These are phyloP conservation scores for Urtica urens DNA, from an alignment of 306 rosid genomes.

Conservation along the genomic window DNA sequence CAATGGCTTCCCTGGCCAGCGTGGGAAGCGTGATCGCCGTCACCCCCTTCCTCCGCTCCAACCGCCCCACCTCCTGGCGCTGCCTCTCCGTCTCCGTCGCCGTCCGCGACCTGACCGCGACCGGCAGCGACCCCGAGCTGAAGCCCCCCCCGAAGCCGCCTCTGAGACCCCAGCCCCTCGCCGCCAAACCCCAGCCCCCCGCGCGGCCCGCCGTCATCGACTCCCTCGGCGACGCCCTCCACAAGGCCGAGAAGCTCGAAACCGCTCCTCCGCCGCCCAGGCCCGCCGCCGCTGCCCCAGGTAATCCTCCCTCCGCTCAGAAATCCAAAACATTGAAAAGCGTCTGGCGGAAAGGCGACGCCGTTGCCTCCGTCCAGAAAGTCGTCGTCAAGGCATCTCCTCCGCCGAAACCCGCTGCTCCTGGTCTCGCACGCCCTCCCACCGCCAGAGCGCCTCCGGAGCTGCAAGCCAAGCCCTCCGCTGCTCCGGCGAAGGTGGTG, in stretches of 20 bases:
- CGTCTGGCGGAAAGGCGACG: constrained; percentile 95
- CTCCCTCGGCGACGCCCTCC: constrained; percentile 90
- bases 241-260: constrained; percentile 82
- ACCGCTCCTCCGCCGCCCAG: constrained; percentile 17
- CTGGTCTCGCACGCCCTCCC: constrained; percentile 25
- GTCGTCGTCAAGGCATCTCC: constrained; percentile 46
- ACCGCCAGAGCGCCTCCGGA: constrained; percentile 54
- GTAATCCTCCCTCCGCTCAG: constrained; percentile 22
- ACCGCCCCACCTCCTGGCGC: constrained; percentile 56
- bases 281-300: constrained; percentile 16
- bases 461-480: constrained; percentile 59
- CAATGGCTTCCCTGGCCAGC: constrained; percentile 63
- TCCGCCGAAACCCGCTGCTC: constrained; percentile 32
- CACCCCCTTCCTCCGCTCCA: constrained; percentile 53
- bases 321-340: constrained; percentile 73
- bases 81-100: constrained; percentile 58
- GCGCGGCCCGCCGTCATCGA: constrained; percentile 50
- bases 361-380: constrained; percentile 49
- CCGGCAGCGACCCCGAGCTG: constrained; percentile 55
- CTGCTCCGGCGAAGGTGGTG: constrained; percentile 49
- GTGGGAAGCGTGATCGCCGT: constrained; percentile 44
- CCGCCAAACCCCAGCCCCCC: constrained; percentile 25
- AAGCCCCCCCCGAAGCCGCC: constrained; percentile 86
- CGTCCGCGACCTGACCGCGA: constrained; percentile 22
- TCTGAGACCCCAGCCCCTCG: constrained; percentile 45